phyloP scores from a whole-genome alignment of 495 filamentous ascomycete genomes.

The Beverwykella pulmonaria region DNA sequence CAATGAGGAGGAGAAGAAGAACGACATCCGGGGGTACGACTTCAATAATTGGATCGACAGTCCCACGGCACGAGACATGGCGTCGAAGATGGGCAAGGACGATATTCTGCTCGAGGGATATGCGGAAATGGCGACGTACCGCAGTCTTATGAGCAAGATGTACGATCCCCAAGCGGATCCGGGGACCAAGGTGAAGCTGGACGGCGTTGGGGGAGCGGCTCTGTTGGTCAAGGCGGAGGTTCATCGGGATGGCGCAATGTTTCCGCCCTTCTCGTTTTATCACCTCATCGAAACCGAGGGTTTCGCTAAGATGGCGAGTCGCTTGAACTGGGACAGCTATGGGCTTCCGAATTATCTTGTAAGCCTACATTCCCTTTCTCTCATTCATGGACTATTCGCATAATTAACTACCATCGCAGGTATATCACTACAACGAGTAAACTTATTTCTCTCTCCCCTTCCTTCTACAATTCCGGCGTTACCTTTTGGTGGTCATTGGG shows the following conservation, averaged over 20 bases:
- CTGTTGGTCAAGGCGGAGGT: conserved; percentile 96
- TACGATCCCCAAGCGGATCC: conserved; percentile 58
- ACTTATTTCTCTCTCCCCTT: background rate
- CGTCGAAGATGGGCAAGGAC: conserved; percentile 76
- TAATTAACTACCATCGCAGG: no score
- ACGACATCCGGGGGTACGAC: conserved; percentile 83
- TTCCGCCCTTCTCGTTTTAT: conserved; percentile 94
- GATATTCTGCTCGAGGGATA: conserved; percentile 96
- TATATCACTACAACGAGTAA: conserved; percentile 80
- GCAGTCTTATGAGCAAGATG: conserved; percentile 89
- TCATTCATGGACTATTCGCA: no score
- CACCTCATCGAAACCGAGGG: conserved; percentile 97
- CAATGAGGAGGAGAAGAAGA: conserved; percentile 67
- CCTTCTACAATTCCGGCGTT: background rate
- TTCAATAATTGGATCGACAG: conserved; percentile 97
- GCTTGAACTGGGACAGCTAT: conserved; percentile 79
- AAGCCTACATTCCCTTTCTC: conserved; percentile 41
- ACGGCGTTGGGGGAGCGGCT: conserved; percentile 93
- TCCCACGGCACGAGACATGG: conserved; percentile 71
- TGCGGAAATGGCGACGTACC: conserved; percentile 85
- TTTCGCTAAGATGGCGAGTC: conserved; percentile 93
- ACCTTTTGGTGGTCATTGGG: conserved; percentile 21
- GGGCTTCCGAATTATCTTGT: conserved; percentile 97
- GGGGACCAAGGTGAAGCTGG: conserved; percentile 67
- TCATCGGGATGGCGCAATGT: conserved; percentile 97